phyloP scores from a whole-genome alignment of 2,329 filamentous ascomycete species.

The Xylaria sp. region DNA sequence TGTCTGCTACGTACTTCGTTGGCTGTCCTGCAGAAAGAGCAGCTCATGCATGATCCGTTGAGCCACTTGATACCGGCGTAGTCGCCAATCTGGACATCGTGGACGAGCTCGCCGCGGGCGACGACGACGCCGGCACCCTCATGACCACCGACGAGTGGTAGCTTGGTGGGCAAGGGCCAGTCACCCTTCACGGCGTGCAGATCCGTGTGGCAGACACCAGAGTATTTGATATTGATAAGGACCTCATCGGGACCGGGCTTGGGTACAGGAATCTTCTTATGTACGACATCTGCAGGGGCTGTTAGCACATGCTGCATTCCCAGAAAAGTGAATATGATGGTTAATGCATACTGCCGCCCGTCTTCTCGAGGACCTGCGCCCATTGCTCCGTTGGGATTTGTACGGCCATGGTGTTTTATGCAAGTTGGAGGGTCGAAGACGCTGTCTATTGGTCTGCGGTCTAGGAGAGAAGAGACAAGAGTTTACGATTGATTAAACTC shows the following conservation, averaged over 20 bases:
- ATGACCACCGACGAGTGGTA: slow-evolving; percentile 86
- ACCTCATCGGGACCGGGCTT: slow-evolving; percentile 90
- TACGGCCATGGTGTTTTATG: slow-evolving; percentile 20
- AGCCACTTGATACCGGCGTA: slow-evolving; percentile 93
- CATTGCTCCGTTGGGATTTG: slow-evolving; percentile 84
- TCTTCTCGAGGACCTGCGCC: slow-evolving; percentile 90
- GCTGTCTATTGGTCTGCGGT: neutral
- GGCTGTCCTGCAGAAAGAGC: slow-evolving; percentile 81
- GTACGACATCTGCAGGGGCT: slow-evolving; percentile 64
- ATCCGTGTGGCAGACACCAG: slow-evolving; percentile 92
- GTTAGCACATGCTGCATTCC: slow-evolving; percentile 25
- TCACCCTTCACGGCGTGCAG: slow-evolving; percentile 84
- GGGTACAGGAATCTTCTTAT: slow-evolving; percentile 84
- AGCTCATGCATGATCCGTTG: slow-evolving; percentile 85
- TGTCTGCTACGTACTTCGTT: slow-evolving; percentile 67
- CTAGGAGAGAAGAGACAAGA: neutral
- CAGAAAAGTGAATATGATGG: neutral
- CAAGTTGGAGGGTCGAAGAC: too few relatives aligned
- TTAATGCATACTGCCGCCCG: slow-evolving; percentile 72
- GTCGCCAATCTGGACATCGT: slow-evolving; percentile 83
- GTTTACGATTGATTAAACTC: neutral
- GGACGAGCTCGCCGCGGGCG: slow-evolving; percentile 78
- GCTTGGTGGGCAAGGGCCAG: slow-evolving; percentile 86
- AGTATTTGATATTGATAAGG: slow-evolving; percentile 90
- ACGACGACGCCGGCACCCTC: slow-evolving; percentile 86